These are phyloP conservation scores for Pulveroboletus sp. DNA, from an alignment of 768 basidiomycete species.

Conservation along the genomic window DNA sequence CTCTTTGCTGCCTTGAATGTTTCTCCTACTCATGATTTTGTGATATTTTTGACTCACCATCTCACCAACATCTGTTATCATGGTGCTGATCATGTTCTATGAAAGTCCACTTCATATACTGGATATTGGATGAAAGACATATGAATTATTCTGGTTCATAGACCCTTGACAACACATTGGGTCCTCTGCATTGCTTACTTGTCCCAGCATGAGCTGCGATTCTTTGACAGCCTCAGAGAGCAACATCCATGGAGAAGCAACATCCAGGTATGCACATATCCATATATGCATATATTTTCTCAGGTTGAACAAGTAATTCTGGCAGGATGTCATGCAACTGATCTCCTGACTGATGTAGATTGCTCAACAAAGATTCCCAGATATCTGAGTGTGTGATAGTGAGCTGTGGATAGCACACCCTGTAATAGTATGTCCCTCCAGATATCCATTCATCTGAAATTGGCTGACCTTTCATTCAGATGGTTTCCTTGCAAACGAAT, in stretches of 20 bases:
- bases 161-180: too few species aligned
- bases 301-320: too few species aligned
- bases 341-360: too few species aligned
- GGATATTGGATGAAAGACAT: slow-evolving; percentile 31
- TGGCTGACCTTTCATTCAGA: too few species aligned
- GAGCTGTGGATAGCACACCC: too few species aligned
- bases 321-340: not conserved
- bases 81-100: not conserved
- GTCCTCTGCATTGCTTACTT: slow-evolving; percentile 24
- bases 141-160: too few species aligned
- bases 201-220: not conserved
- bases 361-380: too few species aligned
- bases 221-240: slow-evolving; percentile 10
- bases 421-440: too few species aligned
- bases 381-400: too few species aligned
- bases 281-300: too few species aligned
- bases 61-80: not conserved
- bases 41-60: not conserved
- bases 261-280: not conserved
- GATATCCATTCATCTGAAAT: too few species aligned
- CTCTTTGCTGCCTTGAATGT: not conserved
- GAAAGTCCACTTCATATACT: not conserved
- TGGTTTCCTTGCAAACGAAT: not conserved
- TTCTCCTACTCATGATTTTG: too few species aligned
- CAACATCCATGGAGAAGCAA: not conserved